Conservation (phyloP, 2,329 filamentous ascomycete genomes). For the Zopfia rhizophila region DNA sequence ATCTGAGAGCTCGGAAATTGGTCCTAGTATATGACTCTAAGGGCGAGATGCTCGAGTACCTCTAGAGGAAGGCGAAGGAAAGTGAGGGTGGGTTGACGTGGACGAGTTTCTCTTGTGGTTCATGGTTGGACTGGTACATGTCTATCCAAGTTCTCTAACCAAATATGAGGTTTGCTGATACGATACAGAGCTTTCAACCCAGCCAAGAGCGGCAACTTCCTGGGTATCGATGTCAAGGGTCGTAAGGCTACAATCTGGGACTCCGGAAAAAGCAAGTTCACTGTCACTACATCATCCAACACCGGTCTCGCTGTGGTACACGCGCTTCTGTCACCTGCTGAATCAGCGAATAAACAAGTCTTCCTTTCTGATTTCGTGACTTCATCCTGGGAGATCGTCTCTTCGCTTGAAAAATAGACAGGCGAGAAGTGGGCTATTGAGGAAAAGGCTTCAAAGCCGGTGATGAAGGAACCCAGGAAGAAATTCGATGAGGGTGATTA, state of each 20-base stretch:
- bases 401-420: conserved; percentile 23
- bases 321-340: conserved; percentile 10
- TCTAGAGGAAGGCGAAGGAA: conserved; percentile 35
- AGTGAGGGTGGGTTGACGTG: conserved; percentile 26
- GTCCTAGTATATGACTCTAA: conserved; percentile 52
- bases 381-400: conserved; percentile 23
- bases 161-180: neutral
- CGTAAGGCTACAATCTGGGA: conserved; percentile 31
- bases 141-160: neutral
- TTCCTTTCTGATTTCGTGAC: conserved; percentile 35
- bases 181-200: conserved; percentile 27
- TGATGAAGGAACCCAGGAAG: conserved; percentile 18
- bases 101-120: conserved; percentile 33
- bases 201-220: conserved; percentile 30
- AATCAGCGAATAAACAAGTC: conserved; percentile 34
- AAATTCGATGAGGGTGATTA: conserved; percentile 30
- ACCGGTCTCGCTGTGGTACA: conserved; percentile 32
- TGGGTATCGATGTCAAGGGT: conserved; percentile 31
- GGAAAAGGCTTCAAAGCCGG: conserved; percentile 14
- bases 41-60: conserved; percentile 46
- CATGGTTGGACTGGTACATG: conserved; percentile 35
- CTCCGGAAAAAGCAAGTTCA: conserved; percentile 27
- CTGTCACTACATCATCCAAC: conserved; percentile 28
- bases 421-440: conserved; percentile 26
- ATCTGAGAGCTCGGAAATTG: conserved; percentile 38